Conservation (phyloP, 2,329 filamentous ascomycete genomes). For the Aspergillus sp. region DNA sequence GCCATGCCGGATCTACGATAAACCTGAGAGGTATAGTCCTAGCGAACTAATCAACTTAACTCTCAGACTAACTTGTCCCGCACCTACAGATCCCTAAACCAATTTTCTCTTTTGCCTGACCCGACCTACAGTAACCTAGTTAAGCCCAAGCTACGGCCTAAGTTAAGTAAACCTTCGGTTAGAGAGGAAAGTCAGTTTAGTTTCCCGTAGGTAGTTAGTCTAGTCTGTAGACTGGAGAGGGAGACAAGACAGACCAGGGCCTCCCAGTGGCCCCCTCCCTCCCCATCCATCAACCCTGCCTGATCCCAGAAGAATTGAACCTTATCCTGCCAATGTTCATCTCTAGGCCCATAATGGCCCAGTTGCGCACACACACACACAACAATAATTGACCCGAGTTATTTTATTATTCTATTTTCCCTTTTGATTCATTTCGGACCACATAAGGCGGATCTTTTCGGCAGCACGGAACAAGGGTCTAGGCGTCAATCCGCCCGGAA, state of each 20-base stretch:
- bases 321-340: not conserved
- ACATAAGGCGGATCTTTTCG: conserved; percentile 18
- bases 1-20: conserved; percentile 1
- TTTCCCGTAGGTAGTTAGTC: too few relatives aligned
- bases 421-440: not conserved
- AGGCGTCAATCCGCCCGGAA: conserved; percentile 23
- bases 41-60: not conserved
- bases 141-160: too few relatives aligned
- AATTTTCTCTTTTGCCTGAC: not conserved
- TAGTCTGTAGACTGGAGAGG: too few relatives aligned
- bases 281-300: not conserved
- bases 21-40: not conserved
- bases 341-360: too few relatives aligned
- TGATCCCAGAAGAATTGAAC: conserved; percentile 1
- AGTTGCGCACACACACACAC: not conserved
- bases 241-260: too few relatives aligned
- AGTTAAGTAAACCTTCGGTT: too few relatives aligned
- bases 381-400: not conserved
- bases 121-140: too few relatives aligned
- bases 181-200: too few relatives aligned
- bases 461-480: conserved; percentile 24
- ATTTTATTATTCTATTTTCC: too few relatives aligned
- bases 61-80: not conserved
- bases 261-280: too few relatives aligned
- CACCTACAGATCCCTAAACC: not conserved